Base-by-base conservation (phyloP, 2,329 filamentous ascomycete genomes). In the Ophiostoma montium region DNA sequence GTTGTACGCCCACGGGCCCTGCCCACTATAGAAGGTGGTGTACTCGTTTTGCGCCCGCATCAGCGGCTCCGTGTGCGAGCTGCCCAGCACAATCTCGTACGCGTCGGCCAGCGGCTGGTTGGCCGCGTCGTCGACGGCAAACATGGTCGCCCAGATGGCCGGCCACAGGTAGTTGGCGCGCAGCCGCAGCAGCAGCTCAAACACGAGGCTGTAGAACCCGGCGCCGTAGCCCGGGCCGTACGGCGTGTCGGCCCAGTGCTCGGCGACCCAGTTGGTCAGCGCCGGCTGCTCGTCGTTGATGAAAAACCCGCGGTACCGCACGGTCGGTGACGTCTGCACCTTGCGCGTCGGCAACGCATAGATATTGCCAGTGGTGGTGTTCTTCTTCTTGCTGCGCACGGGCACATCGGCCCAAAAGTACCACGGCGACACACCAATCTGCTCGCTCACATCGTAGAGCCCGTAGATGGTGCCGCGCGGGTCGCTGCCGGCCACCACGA, bases 151-250 rank as follows among this genome's bases (percentile, higher is more conserved):
- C 84, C 82, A 87, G 32, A 63, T 50, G 8, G 62, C 54, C 60
- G 83, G 84, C 83, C 84, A 87, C 46, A 87, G 67, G 57, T 86
- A 86, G 61, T 87, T 87, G 15, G 82, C 82, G 35, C 77, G 72
- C 27, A 84, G 69, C 7, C 84, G 72, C 6, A 87, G 72, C 1
- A 86, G 65, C 1, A 87, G 67, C 64, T 87, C 84, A 53, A 84
- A 86, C 18, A 87, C 75, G 18, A 75, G 72, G 4, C 72, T 66
- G 62, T 87, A 85, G 61, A 86, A 84, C 4, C 75, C 70, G n/a
- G 74, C 67, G 50, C 75, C 76, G 53, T 70, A 75, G 2, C 70
- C 70, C 3, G 66, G 65, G 32, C 69, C 65, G 51, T 67, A 68
- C n/a, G 64, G 65, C 1, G 67, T 69, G 49, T 70, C 64, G 6